Conservation (phyloP, 1,284 basidiomycete species). For the Trametes versicolor region DNA sequence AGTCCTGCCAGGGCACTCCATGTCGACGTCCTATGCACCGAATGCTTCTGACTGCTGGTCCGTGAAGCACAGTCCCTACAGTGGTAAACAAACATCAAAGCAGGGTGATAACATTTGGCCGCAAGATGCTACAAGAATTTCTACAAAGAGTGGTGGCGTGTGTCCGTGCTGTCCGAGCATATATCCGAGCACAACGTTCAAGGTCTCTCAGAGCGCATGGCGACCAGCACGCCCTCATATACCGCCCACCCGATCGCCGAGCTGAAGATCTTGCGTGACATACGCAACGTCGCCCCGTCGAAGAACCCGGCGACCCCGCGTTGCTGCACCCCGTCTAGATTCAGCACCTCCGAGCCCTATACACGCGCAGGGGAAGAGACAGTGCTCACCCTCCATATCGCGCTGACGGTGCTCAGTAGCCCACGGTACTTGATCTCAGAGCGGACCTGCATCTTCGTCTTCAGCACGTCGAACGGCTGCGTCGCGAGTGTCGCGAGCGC, state of each 20-base stretch:
- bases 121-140: neutral
- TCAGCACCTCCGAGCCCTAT: neutral
- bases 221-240: conserved; percentile 84
- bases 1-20: no score
- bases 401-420: conserved; percentile 67
- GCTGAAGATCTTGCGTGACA: conserved; percentile 90
- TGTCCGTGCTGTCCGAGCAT: neutral
- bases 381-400: conserved; percentile 71
- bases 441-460: conserved; percentile 93
- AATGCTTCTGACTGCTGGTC: no score
- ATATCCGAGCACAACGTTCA: no score
- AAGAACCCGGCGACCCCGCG: conserved; percentile 84
- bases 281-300: conserved; percentile 84
- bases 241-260: conserved; percentile 94
- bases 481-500: conserved; percentile 85
- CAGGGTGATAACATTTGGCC: neutral
- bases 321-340: conserved; percentile 57
- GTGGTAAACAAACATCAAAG: neutral
- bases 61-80: no score
- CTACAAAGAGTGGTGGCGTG: conserved; percentile 3
- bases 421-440: conserved; percentile 77
- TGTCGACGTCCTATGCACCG: no score
- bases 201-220: conserved; percentile 51
- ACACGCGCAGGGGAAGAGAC: conserved; percentile 26
- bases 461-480: conserved; percentile 92